Base-by-base conservation (phyloP, 2,329 filamentous ascomycete species). In the Botrytis sinoallii region DNA sequence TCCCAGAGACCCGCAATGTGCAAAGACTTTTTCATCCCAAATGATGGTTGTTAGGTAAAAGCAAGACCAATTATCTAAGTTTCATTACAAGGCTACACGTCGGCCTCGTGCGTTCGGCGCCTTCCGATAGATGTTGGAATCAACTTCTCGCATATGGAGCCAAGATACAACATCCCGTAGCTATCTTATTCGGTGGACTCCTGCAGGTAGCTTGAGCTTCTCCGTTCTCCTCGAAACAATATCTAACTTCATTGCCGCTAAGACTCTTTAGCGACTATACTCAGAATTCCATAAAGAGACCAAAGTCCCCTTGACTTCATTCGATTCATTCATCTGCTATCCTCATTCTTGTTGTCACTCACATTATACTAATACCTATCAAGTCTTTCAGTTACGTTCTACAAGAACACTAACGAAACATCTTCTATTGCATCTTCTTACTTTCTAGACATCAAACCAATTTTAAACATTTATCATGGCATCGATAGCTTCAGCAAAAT, bases 401-500 rank as follows among this genome's bases (percentile, higher is more conserved):
- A 59, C 25, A 44, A 70, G 67, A 70, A 16, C 42, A 18, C 25
- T 32, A 18, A 44, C 18, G 7, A 38, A 59, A 22, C n/a, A n/a
- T n/a, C n/a, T 48, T 25, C 40, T 40, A 22, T 59, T 71, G 38
- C 35, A 29, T 38, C 32, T 20, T 35, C 67, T 32, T 40, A 14
- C 25, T 38, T 57, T 71, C 35, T 71, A 32, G 38, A 44, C 9
- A n/a, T 48, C 32, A 70, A 32, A 46, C 42, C 46, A n/a, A 40
- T 14, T 57, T 18, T 22, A 42, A 32, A 35, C 59, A 68, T 60
- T 55, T 77, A 82, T 67, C 74, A 90, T 91, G 88, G 84, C 88
- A 77, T 82, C 83, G 78, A 83, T 91, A 75, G 85, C 88, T 75
- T 85, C 88, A 80, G 92, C 93, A 79, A 90, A 91, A 82, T 95